These are phyloP conservation scores for Ceratobasidium sp. DNA, from an alignment of 1,284 basidiomycete genomes.

Conservation along the genomic window DNA sequence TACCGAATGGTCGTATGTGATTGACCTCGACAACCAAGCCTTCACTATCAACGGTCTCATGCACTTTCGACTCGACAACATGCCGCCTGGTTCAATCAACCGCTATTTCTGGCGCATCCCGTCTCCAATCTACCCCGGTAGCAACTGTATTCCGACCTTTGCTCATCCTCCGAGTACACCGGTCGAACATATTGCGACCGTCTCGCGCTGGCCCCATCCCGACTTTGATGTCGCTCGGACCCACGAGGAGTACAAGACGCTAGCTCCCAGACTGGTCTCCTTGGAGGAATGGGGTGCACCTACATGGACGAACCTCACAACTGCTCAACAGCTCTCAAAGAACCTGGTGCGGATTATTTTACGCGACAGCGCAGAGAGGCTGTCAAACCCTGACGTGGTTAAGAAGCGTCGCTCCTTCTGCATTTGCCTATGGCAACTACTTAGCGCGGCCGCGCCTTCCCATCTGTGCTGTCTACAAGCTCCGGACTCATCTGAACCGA, in stretches of 20 bases:
- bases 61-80: slow-evolving; percentile 5
- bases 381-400: too few species aligned
- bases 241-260: not conserved
- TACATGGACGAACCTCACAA: not conserved
- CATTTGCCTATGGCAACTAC: not conserved
- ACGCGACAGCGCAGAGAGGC: too few species aligned
- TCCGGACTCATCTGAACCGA: too few species aligned
- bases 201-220: not conserved
- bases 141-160: too few species aligned
- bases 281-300: slow-evolving; percentile 17
- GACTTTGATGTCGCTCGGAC: not conserved
- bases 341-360: too few species aligned
- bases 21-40: slow-evolving; percentile 2
- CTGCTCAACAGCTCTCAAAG: slow-evolving; percentile 3
- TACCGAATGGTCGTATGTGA: not conserved
- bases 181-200: not conserved
- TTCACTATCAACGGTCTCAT: slow-evolving; percentile 1
- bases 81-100: not conserved
- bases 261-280: not conserved
- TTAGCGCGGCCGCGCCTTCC: slow-evolving; percentile 5
- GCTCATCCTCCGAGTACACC: not conserved
- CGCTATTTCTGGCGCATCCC: not conserved
- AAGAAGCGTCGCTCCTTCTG: too few species aligned
- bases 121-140: too few species aligned
- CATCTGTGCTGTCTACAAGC: not conserved